Evolutionary conservation across 2,329 filamentous ascomycete genomes (phyloP), one percentile per base, ranked within the genome.

Genomic region (Pleoardoris graminearum): DNA sequence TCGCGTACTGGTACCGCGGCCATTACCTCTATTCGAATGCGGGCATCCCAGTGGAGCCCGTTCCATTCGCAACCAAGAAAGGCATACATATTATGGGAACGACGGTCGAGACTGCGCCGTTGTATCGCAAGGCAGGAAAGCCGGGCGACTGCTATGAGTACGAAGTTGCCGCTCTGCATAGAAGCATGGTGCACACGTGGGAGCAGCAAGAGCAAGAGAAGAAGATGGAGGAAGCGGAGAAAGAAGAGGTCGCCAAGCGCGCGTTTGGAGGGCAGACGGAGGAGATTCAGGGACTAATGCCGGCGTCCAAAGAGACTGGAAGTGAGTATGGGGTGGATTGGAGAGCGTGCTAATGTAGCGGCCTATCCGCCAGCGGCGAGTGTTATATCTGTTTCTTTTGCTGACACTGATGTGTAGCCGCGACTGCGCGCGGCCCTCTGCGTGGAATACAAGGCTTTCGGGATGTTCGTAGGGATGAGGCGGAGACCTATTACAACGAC

Each of bases 1-100:
- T 70, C 10, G 66, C 66, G 2, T 71, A 70, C 51, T 64, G 59
- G 43, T 68, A 66, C 46, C 66, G 69, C 8, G 68, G 69, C 2
- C 67, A 70, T 41, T 63, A 62, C 41, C 25, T 71, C 11, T 71
- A 70, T 42, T 55, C 57, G 1, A 57, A 54, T 0, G 43, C 32
- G 0, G 51, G 57, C 4, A 62, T 55, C 12, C 58, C 67, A 0
- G 53, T 70, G 19, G 57, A 66, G 37, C 66, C 65, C 0, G 27
- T 63, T 2, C 53, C 57, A 0, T 69, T 56, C 41, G 46, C 60
- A 0, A 67, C 56, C 1, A 59, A 60, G n/a, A 57, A 55, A 6
- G 60, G 61, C 0, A 55, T 65, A n/a, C 54, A 44, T 4, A 38
- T 68, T 4, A 47, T 55, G 1, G 61, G 62, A 2, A 33, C 55